Conservation (phyloP, 2,329 filamentous ascomycete species). For the Exophiala oligosperma region DNA sequence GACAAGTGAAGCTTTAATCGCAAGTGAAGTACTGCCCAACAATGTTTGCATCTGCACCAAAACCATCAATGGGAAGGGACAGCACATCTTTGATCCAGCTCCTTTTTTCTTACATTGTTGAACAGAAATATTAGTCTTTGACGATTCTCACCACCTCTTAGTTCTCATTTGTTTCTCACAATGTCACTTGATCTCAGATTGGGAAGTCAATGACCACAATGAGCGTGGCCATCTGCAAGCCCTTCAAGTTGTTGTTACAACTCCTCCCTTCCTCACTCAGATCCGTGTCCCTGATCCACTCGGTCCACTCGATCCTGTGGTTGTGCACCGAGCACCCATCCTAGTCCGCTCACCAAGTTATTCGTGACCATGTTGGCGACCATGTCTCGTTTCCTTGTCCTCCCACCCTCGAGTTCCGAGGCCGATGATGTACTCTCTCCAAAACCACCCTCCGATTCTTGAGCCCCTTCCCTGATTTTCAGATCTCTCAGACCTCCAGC, state of each 20-base stretch:
- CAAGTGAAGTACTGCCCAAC: neutral
- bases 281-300: neutral
- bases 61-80: neutral
- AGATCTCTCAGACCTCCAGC: slow-evolving; percentile 17
- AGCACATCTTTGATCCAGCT: neutral
- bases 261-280: neutral
- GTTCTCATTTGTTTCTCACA: too few relatives aligned
- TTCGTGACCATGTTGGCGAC: slow-evolving; percentile 65
- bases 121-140: too few relatives aligned
- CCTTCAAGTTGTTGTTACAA: neutral
- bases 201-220: too few relatives aligned
- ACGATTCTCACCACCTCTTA: too few relatives aligned
- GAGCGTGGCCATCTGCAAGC: too few relatives aligned
- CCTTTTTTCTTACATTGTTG: too few relatives aligned
- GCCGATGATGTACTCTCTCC: slow-evolving; percentile 13
- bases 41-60: neutral
- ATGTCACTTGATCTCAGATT: too few relatives aligned
- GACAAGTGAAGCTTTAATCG: neutral
- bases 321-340: slow-evolving; percentile 62
- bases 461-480: slow-evolving; percentile 10
- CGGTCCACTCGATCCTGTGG: slow-evolving; percentile 31
- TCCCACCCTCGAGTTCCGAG: slow-evolving; percentile 28
- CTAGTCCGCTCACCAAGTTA: slow-evolving; percentile 61
- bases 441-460: slow-evolving; percentile 1
- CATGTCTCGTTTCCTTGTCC: slow-evolving; percentile 52